Conservation (phyloP, 2,329 filamentous ascomycete genomes). For the Neopestalotiopsis sp. region DNA sequence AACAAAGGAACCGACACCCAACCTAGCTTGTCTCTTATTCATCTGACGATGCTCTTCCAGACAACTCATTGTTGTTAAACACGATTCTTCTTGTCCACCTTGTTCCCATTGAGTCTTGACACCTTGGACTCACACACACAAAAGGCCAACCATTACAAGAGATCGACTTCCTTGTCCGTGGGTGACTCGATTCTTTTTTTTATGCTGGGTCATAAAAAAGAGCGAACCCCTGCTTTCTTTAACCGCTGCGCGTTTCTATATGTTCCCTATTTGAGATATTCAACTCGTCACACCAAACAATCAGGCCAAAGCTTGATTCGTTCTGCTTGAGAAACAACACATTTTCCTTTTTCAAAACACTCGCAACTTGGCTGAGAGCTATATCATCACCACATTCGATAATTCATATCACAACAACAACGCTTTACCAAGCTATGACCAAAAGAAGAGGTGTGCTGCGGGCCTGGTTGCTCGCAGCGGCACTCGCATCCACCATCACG, state of each 20-base stretch:
- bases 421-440: slow-evolving; percentile 30
- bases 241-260: slow-evolving; percentile 7
- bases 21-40: neutral
- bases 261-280: slow-evolving; percentile 7
- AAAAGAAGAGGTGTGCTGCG: slow-evolving; percentile 36
- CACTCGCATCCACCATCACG: slow-evolving; percentile 38
- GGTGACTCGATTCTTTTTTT: slow-evolving; percentile 26
- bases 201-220: slow-evolving; percentile 13
- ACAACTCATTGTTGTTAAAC: slow-evolving; percentile 22
- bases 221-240: slow-evolving; percentile 18
- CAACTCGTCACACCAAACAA: neutral
- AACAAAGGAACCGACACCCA: slow-evolving; percentile 29
- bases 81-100: slow-evolving; percentile 22
- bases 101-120: slow-evolving; percentile 18
- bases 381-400: slow-evolving; percentile 1
- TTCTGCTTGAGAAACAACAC: slow-evolving; percentile 2
- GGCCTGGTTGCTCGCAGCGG: slow-evolving; percentile 42
- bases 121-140: slow-evolving; percentile 20
- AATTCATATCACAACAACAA: slow-evolving; percentile 1
- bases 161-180: slow-evolving; percentile 32
- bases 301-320: neutral
- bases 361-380: neutral
- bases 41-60: slow-evolving; percentile 15
- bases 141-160: slow-evolving; percentile 23
- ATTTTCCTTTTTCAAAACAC: slow-evolving; percentile 1